Evolutionary conservation across 805 yeast species (phyloP), one percentile per base, ranked within the genome.

Genomic region (Metschnikowia vanudenii): DNA sequence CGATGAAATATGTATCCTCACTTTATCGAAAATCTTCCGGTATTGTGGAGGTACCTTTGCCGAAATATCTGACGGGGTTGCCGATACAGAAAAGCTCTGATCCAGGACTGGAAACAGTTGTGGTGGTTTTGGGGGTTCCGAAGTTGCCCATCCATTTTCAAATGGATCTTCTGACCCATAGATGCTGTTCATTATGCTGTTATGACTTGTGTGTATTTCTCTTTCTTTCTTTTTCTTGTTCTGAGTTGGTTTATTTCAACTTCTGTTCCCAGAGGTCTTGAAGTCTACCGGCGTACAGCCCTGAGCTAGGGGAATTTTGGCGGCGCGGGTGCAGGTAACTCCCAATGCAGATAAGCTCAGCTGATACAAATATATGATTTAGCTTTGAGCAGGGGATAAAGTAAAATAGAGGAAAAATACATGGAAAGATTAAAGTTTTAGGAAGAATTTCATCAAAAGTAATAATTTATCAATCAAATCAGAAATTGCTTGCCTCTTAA

Each of bases 121-220:
- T 5, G 39, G 12, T 13, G 43, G 33, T n/a, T 36, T 41, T 30
- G 36, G 28, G 14, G 51, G 46, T 6, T 45, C 39, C 29, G 45
- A 49, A 11, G 52, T 46, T 14, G 65, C 62, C 74, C 74, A 69
- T 20, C 72, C 73, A 48, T 70, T 69, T 42, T 63, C 70, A 67
- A 73, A 71, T 2, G 72, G 71, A 47, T 70, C 73, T 17, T 63
- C 57, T 5, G 48, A 39, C 13, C 55, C 55, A 40, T 49, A 52
- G 7, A 39, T 42, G 47, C 57, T 55, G 18, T 51, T 53, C 55
- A 53, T 51, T 31, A 17, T n/a, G 28, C 28, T 26, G 11, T 3
- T 26, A 26, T 7, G 28, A 26, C 12, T 8, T 26, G 28, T 26
- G 9, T 26, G 10, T 10, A 8, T 26, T 26, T 26, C 3, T 26